Percentiles rank a stretch among this genome's conserved stretches.
Conservation (phyloP, 129 eudicot genomes). For the Arctium minus region DNA sequence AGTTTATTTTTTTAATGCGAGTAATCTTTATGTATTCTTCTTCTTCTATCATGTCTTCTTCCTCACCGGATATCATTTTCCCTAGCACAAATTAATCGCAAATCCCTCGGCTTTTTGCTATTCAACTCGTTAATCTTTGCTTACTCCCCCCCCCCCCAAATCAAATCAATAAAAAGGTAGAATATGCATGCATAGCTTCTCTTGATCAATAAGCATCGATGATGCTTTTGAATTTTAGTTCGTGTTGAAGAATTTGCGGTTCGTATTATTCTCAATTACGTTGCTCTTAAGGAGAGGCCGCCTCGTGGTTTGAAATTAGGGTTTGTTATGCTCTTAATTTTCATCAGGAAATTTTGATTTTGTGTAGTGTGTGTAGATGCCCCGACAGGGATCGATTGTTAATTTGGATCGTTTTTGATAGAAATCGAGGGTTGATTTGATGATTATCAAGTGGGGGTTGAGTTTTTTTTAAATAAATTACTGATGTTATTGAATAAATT, state of each 20-base stretch:
- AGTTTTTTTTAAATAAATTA: background rate
- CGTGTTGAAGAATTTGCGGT: background rate
- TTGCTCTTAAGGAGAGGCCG: background rate
- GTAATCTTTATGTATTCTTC: too few species aligned
- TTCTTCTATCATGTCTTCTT: background rate
- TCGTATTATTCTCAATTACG: background rate
- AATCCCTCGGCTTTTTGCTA: background rate
- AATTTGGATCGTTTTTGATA: constrained; percentile 22
- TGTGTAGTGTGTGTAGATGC: constrained; percentile 11
- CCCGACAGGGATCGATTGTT: constrained; percentile 17
- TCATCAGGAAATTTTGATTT: background rate
- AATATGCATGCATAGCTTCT: constrained; percentile 7
- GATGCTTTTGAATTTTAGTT: background rate
- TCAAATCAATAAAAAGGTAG: background rate
- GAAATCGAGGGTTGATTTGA: constrained; percentile 8
- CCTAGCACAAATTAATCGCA: background rate
- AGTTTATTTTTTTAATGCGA: too few species aligned
- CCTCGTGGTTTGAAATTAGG: constrained; percentile 3
- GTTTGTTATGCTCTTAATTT: background rate
- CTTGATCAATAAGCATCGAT: constrained; percentile 4
- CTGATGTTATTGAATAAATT: too few species aligned
- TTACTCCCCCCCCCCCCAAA: background rate
- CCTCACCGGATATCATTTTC: background rate
- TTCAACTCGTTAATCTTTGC: background rate
- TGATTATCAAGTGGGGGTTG: constrained; percentile 20